Evolutionary conservation across 805 yeast species (phyloP).

Genomic region (Cephaloascus albidus): DNA sequence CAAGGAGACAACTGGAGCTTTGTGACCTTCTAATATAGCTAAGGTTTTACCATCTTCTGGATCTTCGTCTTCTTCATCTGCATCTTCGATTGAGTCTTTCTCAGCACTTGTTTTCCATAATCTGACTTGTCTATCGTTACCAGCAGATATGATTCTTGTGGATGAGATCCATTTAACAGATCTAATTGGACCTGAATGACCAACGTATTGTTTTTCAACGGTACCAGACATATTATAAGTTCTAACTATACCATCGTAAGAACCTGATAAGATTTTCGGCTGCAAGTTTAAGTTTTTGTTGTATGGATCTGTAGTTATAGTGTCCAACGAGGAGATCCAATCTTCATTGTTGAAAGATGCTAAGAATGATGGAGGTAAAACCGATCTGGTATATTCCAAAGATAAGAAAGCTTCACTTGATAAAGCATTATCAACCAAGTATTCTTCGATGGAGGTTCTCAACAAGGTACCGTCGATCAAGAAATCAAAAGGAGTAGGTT

Average conservation of each 20-base stretch:
- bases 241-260: slow-evolving; percentile 91
- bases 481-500: slow-evolving; percentile 86
- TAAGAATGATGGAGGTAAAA: slow-evolving; percentile 87
- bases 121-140: slow-evolving; percentile 83
- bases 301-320: slow-evolving; percentile 24
- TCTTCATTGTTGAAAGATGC: slow-evolving; percentile 89
- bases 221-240: slow-evolving; percentile 79
- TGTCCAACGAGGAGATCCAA: slow-evolving; percentile 79
- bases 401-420: slow-evolving; percentile 74
- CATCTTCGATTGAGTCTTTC: slow-evolving; percentile 34
- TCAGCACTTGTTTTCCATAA: slow-evolving; percentile 68
- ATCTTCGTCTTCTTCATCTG: slow-evolving; percentile 25
- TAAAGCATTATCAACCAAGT: slow-evolving; percentile 65
- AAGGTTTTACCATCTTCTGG: slow-evolving; percentile 62
- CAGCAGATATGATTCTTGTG: slow-evolving; percentile 72
- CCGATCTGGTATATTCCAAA: slow-evolving; percentile 85
- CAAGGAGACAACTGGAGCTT: slow-evolving; percentile 73
- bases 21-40: slow-evolving; percentile 86
- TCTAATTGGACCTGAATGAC: slow-evolving; percentile 84
- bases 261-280: slow-evolving; percentile 70
- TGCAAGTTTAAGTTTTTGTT: slow-evolving; percentile 23
- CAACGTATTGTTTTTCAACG: slow-evolving; percentile 71
- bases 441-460: slow-evolving; percentile 72
- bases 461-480: slow-evolving; percentile 77
- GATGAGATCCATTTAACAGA: slow-evolving; percentile 73